Evolutionary conservation across 1,284 basidiomycete species (phyloP), one percentile per base, ranked within the genome.

Genomic region (Trametes sp.): DNA sequence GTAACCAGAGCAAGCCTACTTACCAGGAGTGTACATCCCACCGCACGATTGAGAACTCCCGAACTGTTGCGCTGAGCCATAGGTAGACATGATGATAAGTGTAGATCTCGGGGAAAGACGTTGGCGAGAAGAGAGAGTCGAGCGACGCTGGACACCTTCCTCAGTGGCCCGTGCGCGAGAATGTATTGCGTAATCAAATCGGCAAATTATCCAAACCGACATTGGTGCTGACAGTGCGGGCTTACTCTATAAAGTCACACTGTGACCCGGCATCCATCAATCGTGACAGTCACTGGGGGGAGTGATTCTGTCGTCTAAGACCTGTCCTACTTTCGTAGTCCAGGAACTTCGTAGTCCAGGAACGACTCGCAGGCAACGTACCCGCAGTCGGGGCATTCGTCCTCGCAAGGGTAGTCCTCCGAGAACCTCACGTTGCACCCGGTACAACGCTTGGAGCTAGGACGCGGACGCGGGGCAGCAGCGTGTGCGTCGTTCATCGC

Each of bases 331-430:
- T 44, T n/a, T 44, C 41, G 41, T 44, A 44, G 41, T 44, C 41
- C 41, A 44, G 41, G 41, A 44, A 44, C 14, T 36, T 11, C 31
- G n/a, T n/a, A n/a, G n/a, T n/a, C n/a, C n/a, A n/a, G n/a, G n/a
- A n/a, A 33, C 46, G 69, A 75, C 61, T 77, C 76, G 67, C 76
- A 79, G 4, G 73, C 71, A 31, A 70, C 67, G 48, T 77, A 79
- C 6, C 74, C 76, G 62, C 77, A 77, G 29, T 74, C 72, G 1
- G 49, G 46, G 23, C 63, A 64, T 23, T 54, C 50, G 33, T 51
- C 63, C 10, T 61, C 63, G 48, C 63, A 61, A 6, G 55, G 51
- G 38, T 61, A 61, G 48, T 64, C 59, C 33, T 49, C 42, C 1
- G 45, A 19, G 52, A 61, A 64, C 42, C 48, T 58, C 10, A 58